Conservation (phyloP, 306 rosid genomes). For the Albizia julibrissin region DNA sequence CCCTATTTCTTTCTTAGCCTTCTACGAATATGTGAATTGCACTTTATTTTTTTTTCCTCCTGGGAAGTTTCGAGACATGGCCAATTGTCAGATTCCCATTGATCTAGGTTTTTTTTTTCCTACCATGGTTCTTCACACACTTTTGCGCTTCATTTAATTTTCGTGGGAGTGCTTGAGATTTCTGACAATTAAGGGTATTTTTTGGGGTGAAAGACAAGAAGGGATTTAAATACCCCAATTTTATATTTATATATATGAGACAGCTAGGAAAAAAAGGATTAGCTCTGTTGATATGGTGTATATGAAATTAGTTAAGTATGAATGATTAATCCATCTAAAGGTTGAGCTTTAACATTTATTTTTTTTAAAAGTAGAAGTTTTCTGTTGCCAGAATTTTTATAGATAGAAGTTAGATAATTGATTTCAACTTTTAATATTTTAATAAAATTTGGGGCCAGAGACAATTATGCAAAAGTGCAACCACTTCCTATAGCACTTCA, state of each 20-base stretch:
- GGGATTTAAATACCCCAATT: background rate
- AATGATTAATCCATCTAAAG: background rate
- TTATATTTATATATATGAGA: background rate
- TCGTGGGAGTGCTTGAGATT: background rate
- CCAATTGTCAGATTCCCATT: background rate
- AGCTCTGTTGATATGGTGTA: background rate
- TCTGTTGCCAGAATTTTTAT: no score
- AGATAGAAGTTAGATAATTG: background rate
- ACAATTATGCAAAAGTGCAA: background rate
- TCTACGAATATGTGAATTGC: background rate
- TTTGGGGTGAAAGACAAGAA: background rate
- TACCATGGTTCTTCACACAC: background rate
- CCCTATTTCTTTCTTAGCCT: background rate
- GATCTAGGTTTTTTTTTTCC: background rate
- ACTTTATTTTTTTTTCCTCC: background rate
- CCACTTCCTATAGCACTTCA: no score
- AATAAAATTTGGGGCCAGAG: background rate
- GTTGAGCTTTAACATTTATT: background rate
- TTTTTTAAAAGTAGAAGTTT: no score
- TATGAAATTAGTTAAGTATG: background rate
- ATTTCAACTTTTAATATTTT: no score
- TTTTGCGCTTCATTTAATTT: background rate
- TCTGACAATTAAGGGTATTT: background rate
- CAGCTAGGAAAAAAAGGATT: background rate
- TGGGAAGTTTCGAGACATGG: background rate